phyloP scores from a whole-genome alignment of 2,329 filamentous ascomycete genomes.

The Zymoseptoria passerinii region DNA sequence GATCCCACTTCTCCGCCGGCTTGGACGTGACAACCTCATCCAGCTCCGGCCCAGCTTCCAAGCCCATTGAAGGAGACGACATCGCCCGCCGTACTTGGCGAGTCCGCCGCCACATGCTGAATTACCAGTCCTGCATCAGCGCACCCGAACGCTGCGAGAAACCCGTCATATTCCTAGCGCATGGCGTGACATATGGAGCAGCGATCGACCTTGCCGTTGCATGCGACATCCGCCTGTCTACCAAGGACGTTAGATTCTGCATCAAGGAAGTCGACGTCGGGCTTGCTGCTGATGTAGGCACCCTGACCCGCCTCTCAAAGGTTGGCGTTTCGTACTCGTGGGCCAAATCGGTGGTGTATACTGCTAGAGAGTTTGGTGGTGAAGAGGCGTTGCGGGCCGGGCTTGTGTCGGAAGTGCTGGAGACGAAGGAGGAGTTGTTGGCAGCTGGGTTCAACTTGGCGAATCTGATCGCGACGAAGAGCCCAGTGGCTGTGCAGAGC shows the following conservation, averaged over 20 bases:
- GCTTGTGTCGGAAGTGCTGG: slow-evolving; percentile 59
- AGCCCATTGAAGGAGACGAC: slow-evolving; percentile 10
- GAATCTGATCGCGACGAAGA: slow-evolving; percentile 63
- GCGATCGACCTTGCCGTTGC: slow-evolving; percentile 62
- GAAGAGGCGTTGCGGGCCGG: slow-evolving; percentile 61
- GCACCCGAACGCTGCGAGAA: slow-evolving; percentile 80
- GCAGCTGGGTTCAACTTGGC: slow-evolving; percentile 56
- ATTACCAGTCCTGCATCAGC: slow-evolving; percentile 71
- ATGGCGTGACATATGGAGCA: slow-evolving; percentile 69
- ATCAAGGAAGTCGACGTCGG: slow-evolving; percentile 81
- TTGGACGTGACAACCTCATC: slow-evolving; percentile 47
- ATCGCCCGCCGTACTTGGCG: slow-evolving; percentile 14
- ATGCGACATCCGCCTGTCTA: slow-evolving; percentile 60
- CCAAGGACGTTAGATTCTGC: slow-evolving; percentile 50
- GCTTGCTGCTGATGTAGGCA: slow-evolving; percentile 70
- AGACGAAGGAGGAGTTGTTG: slow-evolving; percentile 54
- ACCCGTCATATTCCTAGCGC: slow-evolving; percentile 70
- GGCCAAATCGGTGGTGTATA: slow-evolving; percentile 66
- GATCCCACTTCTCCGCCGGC: slow-evolving; percentile 75
- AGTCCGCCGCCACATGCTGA: slow-evolving; percentile 58
- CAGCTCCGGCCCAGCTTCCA: not conserved
- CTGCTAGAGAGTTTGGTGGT: slow-evolving; percentile 58
- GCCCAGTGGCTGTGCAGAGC: slow-evolving; percentile 76
- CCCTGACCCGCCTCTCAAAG: slow-evolving; percentile 63
- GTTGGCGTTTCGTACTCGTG: slow-evolving; percentile 60